phyloP scores from a whole-genome alignment of 169 alveolate genomes.

The Neospora caninum region DNA sequence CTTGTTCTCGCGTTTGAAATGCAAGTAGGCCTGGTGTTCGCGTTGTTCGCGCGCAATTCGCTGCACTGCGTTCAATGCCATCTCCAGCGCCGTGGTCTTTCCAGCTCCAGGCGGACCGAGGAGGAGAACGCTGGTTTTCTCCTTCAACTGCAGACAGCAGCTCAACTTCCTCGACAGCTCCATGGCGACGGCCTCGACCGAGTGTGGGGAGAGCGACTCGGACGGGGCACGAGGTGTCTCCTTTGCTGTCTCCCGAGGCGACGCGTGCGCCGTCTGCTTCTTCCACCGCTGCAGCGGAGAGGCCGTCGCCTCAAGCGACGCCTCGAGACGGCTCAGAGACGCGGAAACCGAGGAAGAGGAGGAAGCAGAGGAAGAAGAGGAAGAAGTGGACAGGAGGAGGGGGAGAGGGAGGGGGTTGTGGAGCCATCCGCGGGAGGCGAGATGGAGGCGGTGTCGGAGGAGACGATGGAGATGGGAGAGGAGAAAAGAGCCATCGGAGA shows the following conservation, averaged over 20 bases:
- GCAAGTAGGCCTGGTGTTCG: slow-evolving; percentile 21
- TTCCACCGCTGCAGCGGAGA: not conserved
- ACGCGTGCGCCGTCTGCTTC: not conserved
- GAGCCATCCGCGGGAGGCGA: slow-evolving; percentile 28
- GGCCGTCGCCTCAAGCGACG: not conserved
- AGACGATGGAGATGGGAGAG: not conserved
- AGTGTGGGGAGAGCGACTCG: not conserved
- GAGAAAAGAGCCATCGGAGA: not conserved
- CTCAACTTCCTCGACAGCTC: slow-evolving; percentile 43
- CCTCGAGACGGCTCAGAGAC: not conserved
- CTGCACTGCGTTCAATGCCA: slow-evolving; percentile 44
- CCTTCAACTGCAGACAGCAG: slow-evolving; percentile 60
- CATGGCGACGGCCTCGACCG: slow-evolving; percentile 54
- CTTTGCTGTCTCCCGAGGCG: not conserved
- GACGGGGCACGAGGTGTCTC: not conserved
- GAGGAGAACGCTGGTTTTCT: slow-evolving; percentile 56
- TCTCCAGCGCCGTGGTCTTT: slow-evolving; percentile 46
- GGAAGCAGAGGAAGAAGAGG: not conserved
- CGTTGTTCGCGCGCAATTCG: slow-evolving; percentile 37
- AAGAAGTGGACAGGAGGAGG: not conserved
- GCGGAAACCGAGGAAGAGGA: not conserved
- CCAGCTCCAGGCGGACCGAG: slow-evolving; percentile 62
- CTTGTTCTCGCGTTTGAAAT: not conserved
- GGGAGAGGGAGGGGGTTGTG: not conserved
- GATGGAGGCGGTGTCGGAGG: slow-evolving; percentile 8